Evolutionary conservation across 1,139 yeast species (phyloP).

Genomic region (Suhomyces coccinellae): DNA sequence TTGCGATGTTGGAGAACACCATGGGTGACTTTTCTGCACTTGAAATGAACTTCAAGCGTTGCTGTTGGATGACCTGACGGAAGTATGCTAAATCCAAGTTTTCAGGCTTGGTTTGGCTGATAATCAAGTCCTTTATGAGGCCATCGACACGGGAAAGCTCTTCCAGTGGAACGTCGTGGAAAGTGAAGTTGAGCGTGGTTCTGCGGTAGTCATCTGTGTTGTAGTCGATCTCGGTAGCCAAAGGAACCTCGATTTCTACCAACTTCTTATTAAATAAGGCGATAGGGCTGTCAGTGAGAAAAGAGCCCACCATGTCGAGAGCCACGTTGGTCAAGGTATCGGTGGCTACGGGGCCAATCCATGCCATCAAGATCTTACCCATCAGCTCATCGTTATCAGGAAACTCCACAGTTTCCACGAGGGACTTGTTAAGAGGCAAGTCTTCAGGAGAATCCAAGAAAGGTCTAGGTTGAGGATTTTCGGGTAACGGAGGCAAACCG

Average conservation of each 20-base stretch:
- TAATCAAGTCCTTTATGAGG: conserved; percentile 52
- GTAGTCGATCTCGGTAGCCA: conserved; percentile 70
- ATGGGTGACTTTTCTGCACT: conserved; percentile 67
- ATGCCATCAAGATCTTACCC: conserved; percentile 73
- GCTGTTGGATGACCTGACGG: conserved; percentile 65
- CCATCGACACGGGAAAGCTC: conserved; percentile 53
- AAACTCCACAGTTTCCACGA: conserved; percentile 61
- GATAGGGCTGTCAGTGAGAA: conserved; percentile 74
- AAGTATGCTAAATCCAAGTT: conserved; percentile 65
- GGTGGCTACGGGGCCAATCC: conserved; percentile 77
- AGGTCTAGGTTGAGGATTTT: conserved; percentile 56
- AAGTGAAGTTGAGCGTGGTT: conserved; percentile 56
- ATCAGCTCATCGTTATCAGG: conserved; percentile 88
- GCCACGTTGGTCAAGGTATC: conserved; percentile 63
- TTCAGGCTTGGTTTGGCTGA: conserved; percentile 46
- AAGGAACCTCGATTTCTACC: conserved; percentile 81
- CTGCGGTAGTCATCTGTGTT: conserved; percentile 70
- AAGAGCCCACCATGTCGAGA: conserved; percentile 67
- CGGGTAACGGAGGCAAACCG: conserved; percentile 45
- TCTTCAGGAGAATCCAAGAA: conserved; percentile 73
- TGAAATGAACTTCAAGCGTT: conserved; percentile 60
- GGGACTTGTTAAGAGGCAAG: conserved; percentile 41
- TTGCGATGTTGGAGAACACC: conserved; percentile 64
- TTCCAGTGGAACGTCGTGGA: conserved; percentile 78
- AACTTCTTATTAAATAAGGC: conserved; percentile 65